phyloP scores from a whole-genome alignment of 129 eudicot species.

The Chrysanthemum lavandulifolium region DNA sequence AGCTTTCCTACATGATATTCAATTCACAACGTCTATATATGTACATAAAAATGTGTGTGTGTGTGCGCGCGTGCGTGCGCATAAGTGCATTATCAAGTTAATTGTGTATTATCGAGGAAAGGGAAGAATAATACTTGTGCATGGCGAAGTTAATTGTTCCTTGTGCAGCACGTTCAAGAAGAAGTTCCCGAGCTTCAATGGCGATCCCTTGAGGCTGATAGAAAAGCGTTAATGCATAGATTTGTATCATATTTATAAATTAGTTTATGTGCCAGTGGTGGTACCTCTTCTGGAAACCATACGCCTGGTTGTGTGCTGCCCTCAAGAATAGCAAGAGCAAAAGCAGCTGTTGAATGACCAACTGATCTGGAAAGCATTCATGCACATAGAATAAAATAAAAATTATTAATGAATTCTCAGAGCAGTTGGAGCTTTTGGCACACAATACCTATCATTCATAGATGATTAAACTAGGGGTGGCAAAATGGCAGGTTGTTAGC shows the following conservation, averaged over 20 bases:
- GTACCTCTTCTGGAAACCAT: slow-evolving; percentile 99
- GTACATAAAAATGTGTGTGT: neutral
- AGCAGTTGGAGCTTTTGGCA: neutral
- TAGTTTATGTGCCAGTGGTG: slow-evolving; percentile 16
- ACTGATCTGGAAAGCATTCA: slow-evolving; percentile 65
- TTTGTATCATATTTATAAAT: neutral
- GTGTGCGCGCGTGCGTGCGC: neutral
- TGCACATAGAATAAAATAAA: neutral
- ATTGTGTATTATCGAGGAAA: neutral
- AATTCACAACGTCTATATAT: neutral
- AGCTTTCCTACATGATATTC: too few species aligned
- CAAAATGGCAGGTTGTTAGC: neutral
- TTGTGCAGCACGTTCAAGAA: slow-evolving; percentile 76
- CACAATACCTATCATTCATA: neutral
- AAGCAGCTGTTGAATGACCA: slow-evolving; percentile 80
- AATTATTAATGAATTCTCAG: neutral
- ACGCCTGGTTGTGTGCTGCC: slow-evolving; percentile 96
- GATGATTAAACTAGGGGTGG: neutral
- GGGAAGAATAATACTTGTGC: slow-evolving; percentile 63
- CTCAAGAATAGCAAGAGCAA: slow-evolving; percentile 86
- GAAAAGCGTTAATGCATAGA: neutral
- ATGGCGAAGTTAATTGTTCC: slow-evolving; percentile 77
- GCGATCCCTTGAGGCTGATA: slow-evolving; percentile 83
- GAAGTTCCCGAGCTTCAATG: slow-evolving; percentile 79
- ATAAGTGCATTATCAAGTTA: too few species aligned